Evolutionary conservation across 2,329 filamentous ascomycete species (phyloP), one percentile per base, ranked within the genome.

Genomic region (Ophiostoma triangulosporum): DNA sequence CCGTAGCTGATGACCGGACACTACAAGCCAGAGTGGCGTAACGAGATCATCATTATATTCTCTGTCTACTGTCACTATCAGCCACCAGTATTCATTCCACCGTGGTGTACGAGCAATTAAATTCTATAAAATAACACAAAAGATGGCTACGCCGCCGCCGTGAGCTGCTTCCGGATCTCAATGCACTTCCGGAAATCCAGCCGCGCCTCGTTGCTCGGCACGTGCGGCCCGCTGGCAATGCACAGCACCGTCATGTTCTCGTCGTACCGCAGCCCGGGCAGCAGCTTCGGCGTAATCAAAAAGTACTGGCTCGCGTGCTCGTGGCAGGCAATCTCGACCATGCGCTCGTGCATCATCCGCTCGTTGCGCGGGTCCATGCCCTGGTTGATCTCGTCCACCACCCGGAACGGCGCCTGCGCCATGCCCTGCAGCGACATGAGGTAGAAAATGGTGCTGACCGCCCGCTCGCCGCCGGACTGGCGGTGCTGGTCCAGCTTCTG

Each of bases 341-440:
- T 94, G 58, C 93, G 87, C 65, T 91, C 88, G 70, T 98, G 93
- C 15, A 98, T 90, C 80, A 96, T 94, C 61, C 93, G 86, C 70
- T 98, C 93, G 69, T 98, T 98, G 62, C 93, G 84, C 43, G 91
- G 93, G 67, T 98, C 93, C 93, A 98, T 98, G 60, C 93, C 93
- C 70, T 98, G 93, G 65, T 98, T 98, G 75, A 98, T 98, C 71
- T 98, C 93, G 69, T 98, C 93, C 56, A 98, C 93, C 50, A 98
- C 91, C 51, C 93, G 88, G 78, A 98, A 98, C 1, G 93, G 93
- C 3, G 90, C 89, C 62, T 89, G 86, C 15, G 93, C 91, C 62
- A 98, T 83, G 50, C 87, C 87, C 67, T 98, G 93, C 26, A 98
- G 78, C 5, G 93, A 88, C 90, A 98, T 97, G 54, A 98, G 87